Conservation (phyloP, 2,329 filamentous ascomycete species). For the Stagonosporopsis cucurbitacearum region DNA sequence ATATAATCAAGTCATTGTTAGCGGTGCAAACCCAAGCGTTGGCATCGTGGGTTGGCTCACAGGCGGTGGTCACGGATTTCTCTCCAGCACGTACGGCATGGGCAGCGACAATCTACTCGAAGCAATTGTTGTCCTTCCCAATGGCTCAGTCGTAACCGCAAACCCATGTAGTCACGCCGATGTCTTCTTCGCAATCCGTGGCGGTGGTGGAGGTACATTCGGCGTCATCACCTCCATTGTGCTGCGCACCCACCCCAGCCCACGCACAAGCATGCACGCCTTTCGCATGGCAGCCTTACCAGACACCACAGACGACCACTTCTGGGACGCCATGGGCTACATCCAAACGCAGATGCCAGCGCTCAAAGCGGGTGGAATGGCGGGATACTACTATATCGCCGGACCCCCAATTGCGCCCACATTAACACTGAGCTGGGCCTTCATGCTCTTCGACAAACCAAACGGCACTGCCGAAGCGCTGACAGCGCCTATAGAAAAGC, state of each 20-base stretch:
- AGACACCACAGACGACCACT: slow-evolving; percentile 18
- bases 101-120: slow-evolving; percentile 47
- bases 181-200: slow-evolving; percentile 52
- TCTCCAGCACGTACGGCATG: slow-evolving; percentile 48
- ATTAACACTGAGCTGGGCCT: slow-evolving; percentile 26
- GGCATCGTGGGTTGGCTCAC: slow-evolving; percentile 51
- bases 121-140: slow-evolving; percentile 44
- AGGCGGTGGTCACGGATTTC: slow-evolving; percentile 48
- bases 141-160: slow-evolving; percentile 19
- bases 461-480: slow-evolving; percentile 27
- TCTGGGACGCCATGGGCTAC: slow-evolving; percentile 29
- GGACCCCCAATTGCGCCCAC: slow-evolving; percentile 26
- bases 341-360: slow-evolving; percentile 32
- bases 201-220: slow-evolving; percentile 52
- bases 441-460: slow-evolving; percentile 32
- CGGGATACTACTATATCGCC: slow-evolving; percentile 36
- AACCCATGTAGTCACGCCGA: slow-evolving; percentile 36
- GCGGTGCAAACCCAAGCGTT: slow-evolving; percentile 39
- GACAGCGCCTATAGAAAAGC: slow-evolving; percentile 24
- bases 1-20: slow-evolving; percentile 24
- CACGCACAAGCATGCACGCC: slow-evolving; percentile 21
- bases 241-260: slow-evolving; percentile 40
- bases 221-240: slow-evolving; percentile 45
- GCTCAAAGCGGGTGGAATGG: slow-evolving; percentile 37
- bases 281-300: slow-evolving; percentile 22